A percentile compares a stretch with the other conserved stretches of the same genome.
Evolutionary conservation across 148 eudicot species (phyloP).

Genomic region (Silene latifolia): DNA sequence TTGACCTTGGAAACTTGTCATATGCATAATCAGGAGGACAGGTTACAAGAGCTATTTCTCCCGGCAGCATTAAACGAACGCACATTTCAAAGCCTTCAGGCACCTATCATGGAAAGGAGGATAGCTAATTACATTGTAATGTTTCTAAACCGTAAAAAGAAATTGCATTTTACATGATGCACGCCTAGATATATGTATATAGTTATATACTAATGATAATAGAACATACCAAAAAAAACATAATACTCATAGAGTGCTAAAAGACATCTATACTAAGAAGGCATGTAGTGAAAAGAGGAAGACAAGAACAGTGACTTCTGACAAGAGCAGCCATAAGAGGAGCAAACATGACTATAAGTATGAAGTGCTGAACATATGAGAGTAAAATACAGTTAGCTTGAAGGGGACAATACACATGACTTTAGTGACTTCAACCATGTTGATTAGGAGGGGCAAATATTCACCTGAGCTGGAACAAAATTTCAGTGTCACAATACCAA

Average conservation of each 20-base stretch:
- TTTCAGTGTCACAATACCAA: not conserved
- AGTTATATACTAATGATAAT: not conserved
- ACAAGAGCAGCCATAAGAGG: not conserved
- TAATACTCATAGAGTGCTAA: not conserved
- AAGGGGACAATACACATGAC: too few relatives aligned
- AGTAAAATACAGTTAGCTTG: too few relatives aligned
- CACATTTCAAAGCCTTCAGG: constrained; percentile 99
- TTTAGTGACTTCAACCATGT: not conserved
- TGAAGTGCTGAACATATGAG: too few relatives aligned
- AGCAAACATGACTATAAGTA: not conserved
- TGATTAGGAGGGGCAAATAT: not conserved
- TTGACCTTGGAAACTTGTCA: constrained; percentile 83
- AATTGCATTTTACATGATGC: not conserved
- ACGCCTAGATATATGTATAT: not conserved
- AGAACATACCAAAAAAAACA: not conserved
- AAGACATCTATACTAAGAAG: not conserved
- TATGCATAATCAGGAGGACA: constrained; percentile 99
- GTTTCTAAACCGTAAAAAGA: not conserved
- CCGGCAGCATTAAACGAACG: constrained; percentile 94
- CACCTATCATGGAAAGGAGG: constrained; percentile 41
- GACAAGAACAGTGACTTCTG: not conserved
- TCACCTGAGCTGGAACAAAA: not conserved
- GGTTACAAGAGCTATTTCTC: constrained; percentile 84
- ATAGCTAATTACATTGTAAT: not conserved
- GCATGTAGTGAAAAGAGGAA: not conserved